A percentile compares a stretch with the other conserved stretches of the same genome.
Conservation (phyloP, 345 rosid genomes). For the Corchorus capsularis region DNA sequence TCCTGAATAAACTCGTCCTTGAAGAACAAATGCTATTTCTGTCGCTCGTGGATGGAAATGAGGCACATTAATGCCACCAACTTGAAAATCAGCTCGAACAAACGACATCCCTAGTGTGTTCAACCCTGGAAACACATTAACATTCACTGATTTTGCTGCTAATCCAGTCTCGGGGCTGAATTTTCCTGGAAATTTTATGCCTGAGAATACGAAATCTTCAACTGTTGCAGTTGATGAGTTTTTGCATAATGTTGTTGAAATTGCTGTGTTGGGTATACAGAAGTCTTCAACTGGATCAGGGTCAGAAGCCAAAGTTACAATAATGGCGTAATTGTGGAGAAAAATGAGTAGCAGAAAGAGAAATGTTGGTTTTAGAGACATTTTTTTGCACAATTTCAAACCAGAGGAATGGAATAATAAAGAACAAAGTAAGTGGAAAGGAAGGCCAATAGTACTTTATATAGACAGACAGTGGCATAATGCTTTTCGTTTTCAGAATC, state of each 20-base stretch:
- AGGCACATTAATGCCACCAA: constrained; percentile 69
- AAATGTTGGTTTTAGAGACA: constrained; percentile 26
- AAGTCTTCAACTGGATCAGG: constrained; percentile 83
- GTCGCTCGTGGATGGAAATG: constrained; percentile 86
- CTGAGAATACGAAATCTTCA: constrained; percentile 69
- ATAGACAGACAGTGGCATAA: neutral
- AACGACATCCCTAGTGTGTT: constrained; percentile 73
- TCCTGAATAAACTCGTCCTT: constrained; percentile 73
- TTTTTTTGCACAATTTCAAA: neutral
- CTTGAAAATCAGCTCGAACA: constrained; percentile 71
- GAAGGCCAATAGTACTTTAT: constrained; percentile 12
- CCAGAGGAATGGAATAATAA: neutral
- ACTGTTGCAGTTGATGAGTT: constrained; percentile 59
- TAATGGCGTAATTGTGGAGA: constrained; percentile 27
- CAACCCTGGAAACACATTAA: constrained; percentile 65
- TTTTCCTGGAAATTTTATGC: constrained; percentile 51
- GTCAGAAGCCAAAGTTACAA: constrained; percentile 50
- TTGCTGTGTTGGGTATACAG: constrained; percentile 47
- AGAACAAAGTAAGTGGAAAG: neutral
- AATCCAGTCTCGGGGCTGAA: constrained; percentile 53
- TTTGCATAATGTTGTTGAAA: constrained; percentile 49
- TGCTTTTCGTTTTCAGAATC: neutral
- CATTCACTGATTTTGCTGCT: constrained; percentile 58
- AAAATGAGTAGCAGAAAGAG: constrained; percentile 15
- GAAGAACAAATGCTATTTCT: constrained; percentile 59